phyloP scores from a whole-genome alignment of 331 rosid species.

The Acacia concinna region DNA sequence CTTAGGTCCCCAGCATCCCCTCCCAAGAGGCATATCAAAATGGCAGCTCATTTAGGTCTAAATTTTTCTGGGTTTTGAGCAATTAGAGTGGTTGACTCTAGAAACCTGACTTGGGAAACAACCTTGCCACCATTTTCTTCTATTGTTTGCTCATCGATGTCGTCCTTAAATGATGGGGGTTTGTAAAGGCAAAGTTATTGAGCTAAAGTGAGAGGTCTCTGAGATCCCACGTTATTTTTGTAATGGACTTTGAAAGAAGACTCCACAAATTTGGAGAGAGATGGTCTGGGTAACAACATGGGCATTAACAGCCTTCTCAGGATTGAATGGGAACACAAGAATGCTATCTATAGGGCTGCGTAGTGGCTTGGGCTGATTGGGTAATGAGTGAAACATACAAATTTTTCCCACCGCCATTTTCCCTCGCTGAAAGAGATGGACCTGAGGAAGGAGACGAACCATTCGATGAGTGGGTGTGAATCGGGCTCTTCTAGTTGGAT shows the following conservation, averaged over 20 bases:
- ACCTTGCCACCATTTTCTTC: slow-evolving; percentile 69
- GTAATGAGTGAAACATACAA: too few relatives aligned
- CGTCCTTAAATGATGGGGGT: slow-evolving; percentile 59
- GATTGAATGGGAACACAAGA: too few relatives aligned
- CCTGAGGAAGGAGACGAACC: too few relatives aligned
- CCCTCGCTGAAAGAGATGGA: too few relatives aligned
- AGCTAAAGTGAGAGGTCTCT: slow-evolving; percentile 53
- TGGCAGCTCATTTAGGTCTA: slow-evolving; percentile 80
- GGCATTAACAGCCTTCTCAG: slow-evolving; percentile 45
- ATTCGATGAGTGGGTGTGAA: too few relatives aligned
- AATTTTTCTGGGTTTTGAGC: slow-evolving; percentile 45
- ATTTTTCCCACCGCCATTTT: too few relatives aligned
- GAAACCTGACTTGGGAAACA: slow-evolving; percentile 78
- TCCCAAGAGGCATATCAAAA: slow-evolving; percentile 85
- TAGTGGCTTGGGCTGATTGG: too few relatives aligned
- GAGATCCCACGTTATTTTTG: slow-evolving; percentile 36
- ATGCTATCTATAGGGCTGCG: too few relatives aligned
- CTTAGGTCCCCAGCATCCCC: slow-evolving; percentile 84
- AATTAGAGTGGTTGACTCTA: slow-evolving; percentile 70
- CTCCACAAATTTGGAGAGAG: slow-evolving; percentile 54
- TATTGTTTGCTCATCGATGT: slow-evolving; percentile 49
- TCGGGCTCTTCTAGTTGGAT: too few relatives aligned
- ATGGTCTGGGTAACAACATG: slow-evolving; percentile 6
- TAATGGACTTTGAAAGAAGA: slow-evolving; percentile 22
- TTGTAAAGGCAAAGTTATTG: slow-evolving; percentile 87